Base-by-base conservation (phyloP, 129 eudicot genomes). In the Centella asiatica region DNA sequence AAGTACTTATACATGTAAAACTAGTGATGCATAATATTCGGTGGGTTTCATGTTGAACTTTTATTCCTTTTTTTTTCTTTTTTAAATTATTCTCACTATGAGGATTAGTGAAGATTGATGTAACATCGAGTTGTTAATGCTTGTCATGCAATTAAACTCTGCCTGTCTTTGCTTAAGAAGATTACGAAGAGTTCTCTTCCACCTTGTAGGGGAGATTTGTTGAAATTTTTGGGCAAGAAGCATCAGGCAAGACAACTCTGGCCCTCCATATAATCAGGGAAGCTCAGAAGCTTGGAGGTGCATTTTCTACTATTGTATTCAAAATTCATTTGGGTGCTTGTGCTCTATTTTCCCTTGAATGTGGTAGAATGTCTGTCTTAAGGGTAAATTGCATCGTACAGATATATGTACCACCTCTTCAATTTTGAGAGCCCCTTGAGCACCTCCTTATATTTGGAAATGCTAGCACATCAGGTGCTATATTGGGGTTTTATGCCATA, bases 281-380 rank as follows among this genome's bases (percentile, higher is more conserved):
- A 81, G 96, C 99, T 76, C 99, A 93, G 75, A 87, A 85, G 71
- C 95, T 74, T 77, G 99, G 99, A 80, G 99, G 99, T 93, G 65
- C n/a, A 44, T 56, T 54, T 57, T 19, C 47, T 14, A 22, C 28
- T 59, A 44, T 49, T 44, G 36, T 69, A 14, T 23, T 67, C 22
- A 64, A 36, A 28, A 23, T 33, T 64, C 18, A 17, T n/a, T 29
- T 23, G 17, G n/a, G n/a, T n/a, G n/a, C n/a, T n/a, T n/a, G n/a
- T n/a, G n/a, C n/a, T n/a, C n/a, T n/a, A n/a, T n/a, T n/a, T 1
- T 3, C 55, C n/a, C 32, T 27, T 55, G 60, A 52, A 52, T 9
- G 14, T 52, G 40, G 39, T n/a, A 14, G 25, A 29, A 55, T 29
- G 13, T 31, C 18, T 17, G 7, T 56, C n/a, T n/a, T n/a, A n/a